A percentile compares a stretch with the other conserved stretches of the same genome.
Conservation (phyloP, 225 moss, liverwort and hornwort genomes). For the Antitrichia curtipendula region DNA sequence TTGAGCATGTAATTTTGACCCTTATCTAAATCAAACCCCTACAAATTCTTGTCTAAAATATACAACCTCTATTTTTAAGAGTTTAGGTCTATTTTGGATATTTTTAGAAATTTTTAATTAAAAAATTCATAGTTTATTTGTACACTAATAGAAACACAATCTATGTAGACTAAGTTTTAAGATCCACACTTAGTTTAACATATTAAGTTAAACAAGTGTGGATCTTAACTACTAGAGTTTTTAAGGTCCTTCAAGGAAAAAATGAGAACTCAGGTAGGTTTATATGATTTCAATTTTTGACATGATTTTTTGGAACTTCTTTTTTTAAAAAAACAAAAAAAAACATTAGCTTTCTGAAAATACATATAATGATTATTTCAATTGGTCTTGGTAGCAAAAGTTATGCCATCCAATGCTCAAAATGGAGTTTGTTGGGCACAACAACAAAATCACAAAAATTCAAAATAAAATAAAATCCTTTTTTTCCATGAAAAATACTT, state of each 20-base stretch:
- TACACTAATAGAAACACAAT: not conserved
- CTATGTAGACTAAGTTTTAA: accelerated
- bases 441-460: not conserved
- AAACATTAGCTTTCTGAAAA: accelerated
- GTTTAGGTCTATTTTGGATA: accelerated
- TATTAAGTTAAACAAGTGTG: not conserved
- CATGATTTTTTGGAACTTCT: not conserved
- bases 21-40: not conserved
- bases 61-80: not conserved
- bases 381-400: accelerated
- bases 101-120: not conserved
- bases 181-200: not conserved
- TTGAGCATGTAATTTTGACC: accelerated
- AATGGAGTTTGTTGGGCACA: not conserved
- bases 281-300: not conserved
- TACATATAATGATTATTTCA: not conserved
- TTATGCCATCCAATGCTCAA: not conserved
- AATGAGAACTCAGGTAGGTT: not conserved
- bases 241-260: accelerated
- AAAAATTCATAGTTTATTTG: no score
- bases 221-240: accelerated
- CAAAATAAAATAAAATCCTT: not conserved
- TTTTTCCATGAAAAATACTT: not conserved
- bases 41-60: not conserved
- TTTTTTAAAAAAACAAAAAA: not conserved